Evolutionary conservation across 2,329 filamentous ascomycete species (phyloP).

Genomic region (Monilinia vaccinii-corymbosi): DNA sequence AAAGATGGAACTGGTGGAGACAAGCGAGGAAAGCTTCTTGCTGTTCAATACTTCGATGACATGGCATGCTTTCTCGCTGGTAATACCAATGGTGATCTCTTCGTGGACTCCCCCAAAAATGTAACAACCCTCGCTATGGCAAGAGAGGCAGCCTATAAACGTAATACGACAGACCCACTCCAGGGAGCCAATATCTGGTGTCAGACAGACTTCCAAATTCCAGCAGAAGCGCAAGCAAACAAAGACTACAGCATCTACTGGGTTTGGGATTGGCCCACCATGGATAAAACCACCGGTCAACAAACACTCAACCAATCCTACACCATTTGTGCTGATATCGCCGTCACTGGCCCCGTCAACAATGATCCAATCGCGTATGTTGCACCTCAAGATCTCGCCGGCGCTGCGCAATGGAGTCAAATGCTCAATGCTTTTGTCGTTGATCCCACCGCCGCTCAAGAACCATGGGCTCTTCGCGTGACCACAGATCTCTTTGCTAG

Average conservation of each 20-base stretch:
- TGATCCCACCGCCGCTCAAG: conserved; percentile 13
- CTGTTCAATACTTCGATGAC: conserved; percentile 78
- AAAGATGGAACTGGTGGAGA: conserved; percentile 73
- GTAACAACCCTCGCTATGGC: not conserved
- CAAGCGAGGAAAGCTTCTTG: conserved; percentile 64
- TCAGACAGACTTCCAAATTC: conserved; percentile 72
- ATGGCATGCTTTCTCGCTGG: conserved; percentile 62
- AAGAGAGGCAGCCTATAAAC: conserved; percentile 49
- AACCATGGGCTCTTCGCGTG: not conserved
- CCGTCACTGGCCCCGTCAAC: conserved; percentile 14
- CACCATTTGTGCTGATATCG: conserved; percentile 48
- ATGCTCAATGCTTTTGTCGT: conserved; percentile 23
- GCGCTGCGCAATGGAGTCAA: conserved; percentile 13
- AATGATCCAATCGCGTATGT: conserved; percentile 4
- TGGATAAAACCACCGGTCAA: conserved; percentile 34
- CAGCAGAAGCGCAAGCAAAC: conserved; percentile 50
- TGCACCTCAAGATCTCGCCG: conserved; percentile 8
- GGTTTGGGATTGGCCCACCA: conserved; percentile 89
- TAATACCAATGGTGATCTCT: conserved; percentile 1
- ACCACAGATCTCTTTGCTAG: conserved; percentile 5
- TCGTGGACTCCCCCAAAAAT: not conserved
- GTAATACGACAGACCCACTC: conserved; percentile 35
- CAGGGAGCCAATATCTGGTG: conserved; percentile 57
- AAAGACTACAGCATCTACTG: conserved; percentile 78
- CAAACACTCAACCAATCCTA: conserved; percentile 48